Conservation (phyloP, 305 asterid genomes). For the Fraxinus greggii region DNA sequence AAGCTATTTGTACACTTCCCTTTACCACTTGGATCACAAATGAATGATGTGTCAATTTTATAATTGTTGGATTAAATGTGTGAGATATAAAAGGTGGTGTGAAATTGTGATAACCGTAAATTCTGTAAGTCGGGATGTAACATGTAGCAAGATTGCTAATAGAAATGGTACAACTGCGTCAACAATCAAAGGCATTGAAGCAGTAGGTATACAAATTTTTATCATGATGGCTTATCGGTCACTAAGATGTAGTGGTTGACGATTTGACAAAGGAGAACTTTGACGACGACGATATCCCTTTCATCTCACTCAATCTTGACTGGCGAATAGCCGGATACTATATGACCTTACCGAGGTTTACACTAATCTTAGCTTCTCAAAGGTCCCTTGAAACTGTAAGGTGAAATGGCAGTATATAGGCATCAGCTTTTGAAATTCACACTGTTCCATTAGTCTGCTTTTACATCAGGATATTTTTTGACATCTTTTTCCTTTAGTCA, state of each 20-base stretch:
- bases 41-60: too few species aligned
- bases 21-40: too few species aligned
- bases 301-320: neutral
- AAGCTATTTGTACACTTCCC: too few species aligned
- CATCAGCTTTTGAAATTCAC: slow-evolving; percentile 17
- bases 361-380: slow-evolving; percentile 19
- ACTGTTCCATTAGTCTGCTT: slow-evolving; percentile 16
- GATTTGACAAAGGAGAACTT: neutral
- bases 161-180: neutral
- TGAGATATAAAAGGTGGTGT: too few species aligned
- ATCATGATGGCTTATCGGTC: neutral
- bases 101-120: too few species aligned
- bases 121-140: too few species aligned
- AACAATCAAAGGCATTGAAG: neutral
- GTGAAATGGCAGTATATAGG: slow-evolving; percentile 19
- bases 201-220: neutral
- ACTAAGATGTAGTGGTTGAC: neutral
- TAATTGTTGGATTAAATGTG: too few species aligned
- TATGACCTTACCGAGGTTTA: slow-evolving; percentile 25
- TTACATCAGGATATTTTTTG: slow-evolving; percentile 22
- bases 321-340: slow-evolving; percentile 1
- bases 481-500: slow-evolving; percentile 33
- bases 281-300: neutral
- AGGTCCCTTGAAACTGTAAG: slow-evolving; percentile 42
- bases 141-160: too few species aligned